Base-by-base conservation (phyloP, 164 flowering plant species). In the Magnolia sinica region DNA sequence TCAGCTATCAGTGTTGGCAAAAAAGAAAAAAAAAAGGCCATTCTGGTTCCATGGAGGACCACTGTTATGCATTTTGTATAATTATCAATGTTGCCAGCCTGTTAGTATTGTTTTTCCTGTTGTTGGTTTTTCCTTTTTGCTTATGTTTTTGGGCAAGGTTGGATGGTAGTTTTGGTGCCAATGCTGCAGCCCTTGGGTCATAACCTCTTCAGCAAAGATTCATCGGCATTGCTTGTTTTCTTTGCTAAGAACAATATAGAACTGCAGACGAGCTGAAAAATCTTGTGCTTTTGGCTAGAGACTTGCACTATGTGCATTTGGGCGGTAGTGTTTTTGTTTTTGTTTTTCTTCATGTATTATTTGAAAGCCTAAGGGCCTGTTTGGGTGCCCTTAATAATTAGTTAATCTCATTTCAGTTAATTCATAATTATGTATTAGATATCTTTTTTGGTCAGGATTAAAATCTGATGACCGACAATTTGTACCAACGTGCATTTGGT, bases 51-150 rank as follows among this genome's bases (percentile, higher is more conserved):
- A 24, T 24, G 24, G 59, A 50, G 64, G 14, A 52, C 74, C 14
- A 1, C 2, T 22, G n/a, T 71, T 22, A 24, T 72, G 74, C 74
- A 5, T 51, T 72, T 72, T 72, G 74, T 72, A 72, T 50, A 20
- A 20, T 19, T 49, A 70, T 19, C 22, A 20, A n/a, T 68, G 71
- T 37, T n/a, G 68, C 22, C 24, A 22, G 68, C 24, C 64, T 7
- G 71, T 37, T 68, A 24, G 31, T 66, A 23, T 66, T 23, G 27
- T 27, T 66, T 23, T 8, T 65, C 13, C 24, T 65, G 50, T 68
- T 68, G 49, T 11, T 13, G 14, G 24, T 2, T 13, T 20, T 68
- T 27, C 70, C 6, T 68, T 29, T 29, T 14, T 68, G 0, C 27
- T 4, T 9, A 23, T 65, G 20, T n/a, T n/a, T 65, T 23, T 24